Evolutionary conservation across 1,139 yeast species (phyloP), one percentile per base, ranked within the genome.

Genomic region (Eremothecium sinecaudum): DNA sequence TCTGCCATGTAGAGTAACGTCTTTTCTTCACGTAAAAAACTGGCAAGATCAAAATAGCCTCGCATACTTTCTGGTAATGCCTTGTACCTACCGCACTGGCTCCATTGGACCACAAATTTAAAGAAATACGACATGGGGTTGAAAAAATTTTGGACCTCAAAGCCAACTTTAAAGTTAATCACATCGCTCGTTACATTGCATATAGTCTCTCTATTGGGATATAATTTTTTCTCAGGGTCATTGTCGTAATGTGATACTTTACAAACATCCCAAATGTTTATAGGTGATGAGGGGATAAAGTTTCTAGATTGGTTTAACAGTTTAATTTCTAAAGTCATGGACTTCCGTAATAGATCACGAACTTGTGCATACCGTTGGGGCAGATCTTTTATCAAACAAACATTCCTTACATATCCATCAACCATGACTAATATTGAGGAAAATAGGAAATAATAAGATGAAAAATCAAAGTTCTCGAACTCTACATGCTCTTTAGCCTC

Each of bases 401-500:
- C 38, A 28, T 52, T 48, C 18, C 58, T 59, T 14, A 70, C 58
- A 31, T 73, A 66, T 34, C 71, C 74, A 2, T 81, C 74, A 9
- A 59, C 45, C 52, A 58, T 45, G 39, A 77, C 82, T 0, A 75
- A 69, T 48, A 78, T 71, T 36, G 78, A 78, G 15, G 78, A 73
- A 4, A 79, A 69, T 7, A 76, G 78, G 52, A 75, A 82, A 42
- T 79, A 75, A 20, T 86, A 83, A 0, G 82, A 73, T 0, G 90
- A 77, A 66, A 90, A 87, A 35, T 81, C 86, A 14, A 83, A 84
- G 30, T 78, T 78, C 51, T 90, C 98, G 52, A 81, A 90, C 51
- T 87, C 96, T 9, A 90, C 84, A 55, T 90, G 98, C 39, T 74
- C 76, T 10, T 71, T 67, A n/a, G 75, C 73, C 50, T 84, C 94